Evolutionary conservation across 1,139 yeast genomes (phyloP), one percentile per base, ranked within the genome.

Genomic region (Taphrina betulina): DNA sequence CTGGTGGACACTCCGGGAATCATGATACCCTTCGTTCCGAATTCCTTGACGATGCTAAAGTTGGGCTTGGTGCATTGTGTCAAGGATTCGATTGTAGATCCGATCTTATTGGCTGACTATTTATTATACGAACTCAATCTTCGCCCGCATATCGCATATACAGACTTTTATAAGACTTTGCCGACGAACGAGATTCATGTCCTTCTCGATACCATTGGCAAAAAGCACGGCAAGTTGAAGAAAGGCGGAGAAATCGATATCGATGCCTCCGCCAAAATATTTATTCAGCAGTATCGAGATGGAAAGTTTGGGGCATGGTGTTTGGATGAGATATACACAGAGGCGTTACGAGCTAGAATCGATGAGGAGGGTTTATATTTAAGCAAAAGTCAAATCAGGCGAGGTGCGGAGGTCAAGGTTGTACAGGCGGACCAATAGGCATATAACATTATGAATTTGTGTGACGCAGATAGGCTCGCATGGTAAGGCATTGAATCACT

Each of bases 1-100:
- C 75, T 90, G 12, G 81, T 85, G 64, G 98, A 92, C 68, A 85
- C 97, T 0, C 98, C 98, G 0, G 98, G 98, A 3, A 48, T 57
- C 37, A 45, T 57, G 55, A 48, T 57, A n/a, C 60, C 60, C 7
- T 8, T 81, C 88, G 62, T 72, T 88, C 19, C 97, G 96, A 0
- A 79, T 82, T 22, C 77, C 22, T 80, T 82, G 60, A 80, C 88
- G 1, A 87, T 90, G 95, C 72, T 90, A 37, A 79, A 85, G 2
- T 72, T 92, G 41, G 78, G 87, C 1, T 71, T 90, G 23, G 81
- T 84, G 19, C 95, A 95, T 1, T 83, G 95, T 57, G 85, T 90
- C n/a, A 82, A 81, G 59, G 73, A 80, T 1, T 77, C 79, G 7
- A 75, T 80, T 29, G 78, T 89, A 14, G 97, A 90, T 67, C 95